Evolutionary conservation across 176 grass and related monocot genomes (phyloP).

Genomic region (bread wheat (Triticum aestivum)): IWGSC_CS_RefSeq_v2.1 NC_057794.1:61389949-61390448

Average conservation of each 20-base stretch:
- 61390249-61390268: neutral
- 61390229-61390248: slow-evolving; percentile 18
- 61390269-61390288: neutral
- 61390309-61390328: neutral
- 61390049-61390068: neutral
- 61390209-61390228: neutral
- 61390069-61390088: neutral
- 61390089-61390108: neutral
- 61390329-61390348: neutral
- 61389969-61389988: neutral
- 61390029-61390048: neutral
- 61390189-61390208: neutral
- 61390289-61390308: neutral
- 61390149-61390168: neutral
- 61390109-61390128: neutral
- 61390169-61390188: neutral
- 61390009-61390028: neutral
- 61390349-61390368: neutral
- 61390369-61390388: neutral
- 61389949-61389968: neutral
- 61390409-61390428: slow-evolving; percentile 8
- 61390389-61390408: neutral
- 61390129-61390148: neutral
- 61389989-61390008: neutral
- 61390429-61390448: neutral